phyloP scores from a whole-genome alignment of 1,139 yeast genomes.

The Scheffersomyces stambukii region DNA sequence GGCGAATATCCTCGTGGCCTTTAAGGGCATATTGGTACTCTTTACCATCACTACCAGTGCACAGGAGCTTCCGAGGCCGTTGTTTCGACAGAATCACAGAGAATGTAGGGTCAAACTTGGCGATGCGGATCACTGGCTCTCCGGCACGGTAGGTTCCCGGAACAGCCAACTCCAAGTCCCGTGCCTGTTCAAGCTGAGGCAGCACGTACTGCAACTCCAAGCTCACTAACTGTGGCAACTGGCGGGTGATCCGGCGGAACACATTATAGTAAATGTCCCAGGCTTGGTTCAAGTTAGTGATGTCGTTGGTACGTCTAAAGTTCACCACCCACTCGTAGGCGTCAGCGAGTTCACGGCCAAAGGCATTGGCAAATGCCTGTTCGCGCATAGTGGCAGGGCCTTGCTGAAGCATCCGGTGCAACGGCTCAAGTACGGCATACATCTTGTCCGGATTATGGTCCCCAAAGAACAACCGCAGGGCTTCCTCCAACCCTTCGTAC shows the following conservation, averaged over 20 bases:
- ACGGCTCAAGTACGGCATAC: slow-evolving; percentile 87
- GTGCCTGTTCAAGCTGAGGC: slow-evolving; percentile 77
- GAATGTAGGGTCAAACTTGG: slow-evolving; percentile 74
- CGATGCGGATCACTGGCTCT: slow-evolving; percentile 68
- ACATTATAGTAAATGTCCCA: slow-evolving; percentile 97
- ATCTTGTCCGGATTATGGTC: slow-evolving; percentile 93
- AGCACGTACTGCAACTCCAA: slow-evolving; percentile 91
- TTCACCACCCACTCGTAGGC: slow-evolving; percentile 93
- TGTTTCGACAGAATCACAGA: slow-evolving; percentile 94
- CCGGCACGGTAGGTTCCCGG: slow-evolving; percentile 94
- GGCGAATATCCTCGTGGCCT: slow-evolving; percentile 98
- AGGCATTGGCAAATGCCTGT: slow-evolving; percentile 87
- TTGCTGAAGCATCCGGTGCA: slow-evolving; percentile 74
- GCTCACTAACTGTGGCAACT: slow-evolving; percentile 80
- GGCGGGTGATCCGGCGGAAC: slow-evolving; percentile 85
- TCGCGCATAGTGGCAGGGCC: slow-evolving; percentile 95
- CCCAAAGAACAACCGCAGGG: slow-evolving; percentile 88
- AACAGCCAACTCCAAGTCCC: slow-evolving; percentile 79
- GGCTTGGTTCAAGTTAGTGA: slow-evolving; percentile 88
- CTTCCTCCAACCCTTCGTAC: slow-evolving; percentile 98
- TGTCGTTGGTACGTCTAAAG: slow-evolving; percentile 79
- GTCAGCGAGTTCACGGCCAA: slow-evolving; percentile 88
- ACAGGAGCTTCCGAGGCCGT: slow-evolving; percentile 80
- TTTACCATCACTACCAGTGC: slow-evolving; percentile 88
- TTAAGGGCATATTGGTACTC: slow-evolving; percentile 77